Evolutionary conservation across 1,284 basidiomycete genomes (phyloP).

Genomic region (Pascua guehoae): DNA sequence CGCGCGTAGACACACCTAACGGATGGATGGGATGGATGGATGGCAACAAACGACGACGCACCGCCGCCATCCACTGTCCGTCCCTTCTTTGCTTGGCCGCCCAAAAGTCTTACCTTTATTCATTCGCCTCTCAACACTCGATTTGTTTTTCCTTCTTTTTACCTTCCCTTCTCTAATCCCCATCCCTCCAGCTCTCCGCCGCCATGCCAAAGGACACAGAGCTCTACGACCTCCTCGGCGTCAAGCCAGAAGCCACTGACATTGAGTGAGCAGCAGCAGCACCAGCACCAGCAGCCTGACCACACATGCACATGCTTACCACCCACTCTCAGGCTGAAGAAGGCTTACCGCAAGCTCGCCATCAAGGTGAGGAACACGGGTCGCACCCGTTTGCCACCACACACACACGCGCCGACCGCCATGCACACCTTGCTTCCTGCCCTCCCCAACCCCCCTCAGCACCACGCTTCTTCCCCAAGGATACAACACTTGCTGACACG

Average conservation of each 20-base stretch:
- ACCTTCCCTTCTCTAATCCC: background rate
- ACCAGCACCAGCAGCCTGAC: background rate
- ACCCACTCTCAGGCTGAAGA: conserved; percentile 63
- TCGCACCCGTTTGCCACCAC: background rate
- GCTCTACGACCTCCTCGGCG: conserved; percentile 48
- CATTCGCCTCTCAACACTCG: background rate
- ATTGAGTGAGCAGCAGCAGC: conserved; percentile 36
- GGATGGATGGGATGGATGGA: too few species aligned
- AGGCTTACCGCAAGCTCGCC: conserved; percentile 90
- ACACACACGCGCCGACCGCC: background rate
- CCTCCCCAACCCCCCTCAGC: background rate
- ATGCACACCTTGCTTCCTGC: background rate
- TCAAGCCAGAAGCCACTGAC: conserved; percentile 43
- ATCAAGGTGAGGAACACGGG: conserved; percentile 70
- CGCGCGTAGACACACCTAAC: too few species aligned
- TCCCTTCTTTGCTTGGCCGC: too few species aligned
- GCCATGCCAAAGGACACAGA: conserved; percentile 45
- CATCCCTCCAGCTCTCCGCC: background rate
- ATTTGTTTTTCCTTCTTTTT: background rate
- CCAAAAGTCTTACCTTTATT: background rate
- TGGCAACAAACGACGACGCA: too few species aligned
- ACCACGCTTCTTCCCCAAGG: conserved; percentile 3
- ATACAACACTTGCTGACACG: background rate
- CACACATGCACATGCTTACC: background rate
- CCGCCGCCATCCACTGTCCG: too few species aligned